A percentile compares a stretch with the other conserved stretches of the same genome.
Conservation (phyloP, 2,329 filamentous ascomycete genomes). For the Akanthomyces uredinophilus region DNA sequence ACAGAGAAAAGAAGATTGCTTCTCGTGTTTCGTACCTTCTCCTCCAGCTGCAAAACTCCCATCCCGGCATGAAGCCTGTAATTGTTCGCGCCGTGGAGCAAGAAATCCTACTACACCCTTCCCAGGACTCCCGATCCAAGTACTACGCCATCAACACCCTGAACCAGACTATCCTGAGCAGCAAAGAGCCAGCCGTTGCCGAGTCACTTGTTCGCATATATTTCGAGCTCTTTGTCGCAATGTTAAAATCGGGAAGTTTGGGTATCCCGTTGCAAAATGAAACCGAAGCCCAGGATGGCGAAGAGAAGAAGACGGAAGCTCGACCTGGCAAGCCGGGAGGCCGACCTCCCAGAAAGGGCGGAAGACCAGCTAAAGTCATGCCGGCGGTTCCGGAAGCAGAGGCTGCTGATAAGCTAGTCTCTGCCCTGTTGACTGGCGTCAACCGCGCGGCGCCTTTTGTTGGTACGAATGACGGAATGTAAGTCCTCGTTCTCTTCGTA, state of each 20-base stretch:
- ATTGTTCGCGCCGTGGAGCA: conserved; percentile 82
- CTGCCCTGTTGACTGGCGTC: conserved; percentile 85
- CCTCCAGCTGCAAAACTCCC: conserved; percentile 81
- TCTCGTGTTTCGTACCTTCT: conserved; percentile 89
- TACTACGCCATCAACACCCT: conserved; percentile 96
- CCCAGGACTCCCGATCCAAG: conserved; percentile 81
- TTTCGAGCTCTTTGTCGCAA: conserved; percentile 78
- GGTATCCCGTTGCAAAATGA: conserved; percentile 41
- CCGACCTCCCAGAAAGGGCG: conserved; percentile 23
- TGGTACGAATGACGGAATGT: conserved; percentile 70
- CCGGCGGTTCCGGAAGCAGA: conserved; percentile 57
- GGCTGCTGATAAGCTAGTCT: conserved; percentile 79
- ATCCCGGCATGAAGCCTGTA: conserved; percentile 89
- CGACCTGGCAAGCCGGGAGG: conserved; percentile 10
- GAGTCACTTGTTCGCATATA: conserved; percentile 83
- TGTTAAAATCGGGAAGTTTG: conserved; percentile 60
- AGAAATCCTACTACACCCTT: conserved; percentile 80
- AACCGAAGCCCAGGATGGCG: conserved; percentile 32
- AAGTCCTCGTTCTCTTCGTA: conserved; percentile 28
- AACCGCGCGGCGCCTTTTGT: conserved; percentile 95
- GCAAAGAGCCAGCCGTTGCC: conserved; percentile 74
- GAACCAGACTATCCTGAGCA: conserved; percentile 91
- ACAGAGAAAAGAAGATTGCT: conserved; percentile 91
- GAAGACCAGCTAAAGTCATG: conserved; percentile 23
- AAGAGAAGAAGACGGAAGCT: conserved; percentile 16